Evolutionary conservation across 148 eudicot species (phyloP).

Genomic region (Rhododendron vialii): DNA sequence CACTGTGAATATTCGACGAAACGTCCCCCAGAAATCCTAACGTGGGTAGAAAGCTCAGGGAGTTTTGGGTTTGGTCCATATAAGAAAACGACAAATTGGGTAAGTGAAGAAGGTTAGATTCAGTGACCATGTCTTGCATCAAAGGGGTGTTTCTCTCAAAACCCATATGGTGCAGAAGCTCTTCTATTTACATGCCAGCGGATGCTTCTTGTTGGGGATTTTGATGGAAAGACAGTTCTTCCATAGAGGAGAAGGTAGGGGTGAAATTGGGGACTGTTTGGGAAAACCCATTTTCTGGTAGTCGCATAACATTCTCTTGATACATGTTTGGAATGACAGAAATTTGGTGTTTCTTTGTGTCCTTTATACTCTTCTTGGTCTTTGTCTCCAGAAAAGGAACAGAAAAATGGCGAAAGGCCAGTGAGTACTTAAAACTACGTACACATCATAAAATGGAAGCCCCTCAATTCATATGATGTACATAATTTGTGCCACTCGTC

Average conservation of each 20-base stretch:
- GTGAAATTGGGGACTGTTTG: conserved; percentile 20
- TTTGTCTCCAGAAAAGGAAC: conserved; percentile 1
- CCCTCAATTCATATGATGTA: neutral
- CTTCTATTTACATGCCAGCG: conserved; percentile 14
- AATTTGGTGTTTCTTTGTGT: neutral
- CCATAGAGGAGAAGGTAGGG: conserved; percentile 24
- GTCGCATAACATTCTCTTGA: conserved; percentile 28
- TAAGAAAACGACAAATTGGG: conserved; percentile 31
- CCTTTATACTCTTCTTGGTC: conserved; percentile 16
- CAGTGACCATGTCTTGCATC: conserved; percentile 21
- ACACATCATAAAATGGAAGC: neutral
- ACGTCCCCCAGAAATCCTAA: conserved; percentile 25
- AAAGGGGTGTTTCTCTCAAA: conserved; percentile 17
- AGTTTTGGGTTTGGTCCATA: neutral
- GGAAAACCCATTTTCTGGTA: conserved; percentile 33
- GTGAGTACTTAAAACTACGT: neutral
- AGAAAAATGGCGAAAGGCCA: neutral
- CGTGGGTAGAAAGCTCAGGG: conserved; percentile 8
- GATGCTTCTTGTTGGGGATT: conserved; percentile 11
- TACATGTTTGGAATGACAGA: conserved; percentile 27
- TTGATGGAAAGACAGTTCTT: conserved; percentile 24
- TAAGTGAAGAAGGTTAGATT: conserved; percentile 20
- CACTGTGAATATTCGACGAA: neutral
- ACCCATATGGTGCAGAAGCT: conserved; percentile 15
- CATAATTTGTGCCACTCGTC: neutral